A percentile compares a stretch with the other conserved stretches of the same genome.
Conservation (phyloP, 805 yeast species). For the Kodamaea fukazawae region DNA sequence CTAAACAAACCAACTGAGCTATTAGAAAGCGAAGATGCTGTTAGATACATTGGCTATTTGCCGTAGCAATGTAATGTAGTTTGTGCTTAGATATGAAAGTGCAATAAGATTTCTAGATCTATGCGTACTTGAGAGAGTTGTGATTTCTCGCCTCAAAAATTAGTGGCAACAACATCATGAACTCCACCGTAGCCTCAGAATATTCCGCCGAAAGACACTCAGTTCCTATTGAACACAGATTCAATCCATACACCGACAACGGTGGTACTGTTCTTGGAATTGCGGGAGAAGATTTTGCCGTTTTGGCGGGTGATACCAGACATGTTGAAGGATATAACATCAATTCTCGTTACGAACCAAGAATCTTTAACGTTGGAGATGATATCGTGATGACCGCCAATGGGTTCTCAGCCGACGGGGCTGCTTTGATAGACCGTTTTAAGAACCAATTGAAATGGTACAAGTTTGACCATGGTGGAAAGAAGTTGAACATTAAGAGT, state of each 20-base stretch:
- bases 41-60: too few species aligned
- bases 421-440: slow-evolving; percentile 75
- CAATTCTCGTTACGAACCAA: slow-evolving; percentile 89
- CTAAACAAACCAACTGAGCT: too few species aligned
- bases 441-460: slow-evolving; percentile 80
- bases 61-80: too few species aligned
- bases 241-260: slow-evolving; percentile 90
- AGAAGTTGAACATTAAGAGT: slow-evolving; percentile 60
- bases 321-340: slow-evolving; percentile 91
- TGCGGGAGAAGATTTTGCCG: slow-evolving; percentile 96
- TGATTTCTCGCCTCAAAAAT: too few species aligned
- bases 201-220: slow-evolving; percentile 48
- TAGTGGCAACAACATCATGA: slow-evolving; percentile 15
- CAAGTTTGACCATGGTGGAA: slow-evolving; percentile 77
- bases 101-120: too few species aligned
- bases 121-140: too few species aligned
- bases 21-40: too few species aligned
- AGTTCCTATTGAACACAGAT: slow-evolving; percentile 83
- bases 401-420: slow-evolving; percentile 95
- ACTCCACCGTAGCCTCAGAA: slow-evolving; percentile 60
- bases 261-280: slow-evolving; percentile 98
- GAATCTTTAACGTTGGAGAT: slow-evolving; percentile 86
- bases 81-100: too few species aligned
- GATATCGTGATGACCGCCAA: slow-evolving; percentile 84
- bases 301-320: slow-evolving; percentile 98